A percentile compares a stretch with the other conserved stretches of the same genome.
Conservation (phyloP, 2,329 filamentous ascomycete species). For the Trichoderma semiorbis region DNA sequence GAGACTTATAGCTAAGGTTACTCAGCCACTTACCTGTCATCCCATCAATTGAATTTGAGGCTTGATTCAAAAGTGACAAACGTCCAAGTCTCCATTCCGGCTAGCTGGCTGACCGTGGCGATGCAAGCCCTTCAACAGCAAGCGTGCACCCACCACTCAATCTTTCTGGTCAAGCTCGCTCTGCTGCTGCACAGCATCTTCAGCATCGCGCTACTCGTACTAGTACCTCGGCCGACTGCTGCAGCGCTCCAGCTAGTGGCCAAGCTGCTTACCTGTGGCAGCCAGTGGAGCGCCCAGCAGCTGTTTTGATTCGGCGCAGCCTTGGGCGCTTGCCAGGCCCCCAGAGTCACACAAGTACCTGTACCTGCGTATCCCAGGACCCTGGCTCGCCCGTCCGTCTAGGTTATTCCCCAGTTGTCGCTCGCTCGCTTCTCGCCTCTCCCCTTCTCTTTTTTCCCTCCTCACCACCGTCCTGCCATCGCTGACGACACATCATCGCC, state of each 20-base stretch:
- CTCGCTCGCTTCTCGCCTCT: conserved; percentile 16
- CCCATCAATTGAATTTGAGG: not conserved
- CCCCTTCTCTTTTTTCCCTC: conserved; percentile 19
- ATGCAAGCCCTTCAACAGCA: not conserved
- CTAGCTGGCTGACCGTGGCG: not conserved
- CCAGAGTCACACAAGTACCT: not conserved
- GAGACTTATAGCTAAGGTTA: not conserved
- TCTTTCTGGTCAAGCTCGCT: not conserved
- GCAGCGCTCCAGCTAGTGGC: not conserved
- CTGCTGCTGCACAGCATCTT: not conserved
- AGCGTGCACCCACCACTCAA: not conserved
- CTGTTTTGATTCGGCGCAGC: not conserved
- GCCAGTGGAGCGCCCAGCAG: not conserved
- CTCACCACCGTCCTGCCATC: conserved; percentile 4
- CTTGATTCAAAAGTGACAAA: not conserved
- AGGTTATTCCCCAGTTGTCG: conserved; percentile 1
- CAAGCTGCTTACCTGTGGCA: not conserved
- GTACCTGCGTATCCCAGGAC: not conserved
- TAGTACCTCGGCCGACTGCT: not conserved
- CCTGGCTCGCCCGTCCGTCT: not conserved
- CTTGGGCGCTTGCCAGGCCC: not conserved
- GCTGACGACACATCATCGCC: conserved; percentile 14
- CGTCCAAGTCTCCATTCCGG: not conserved
- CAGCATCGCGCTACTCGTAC: not conserved
- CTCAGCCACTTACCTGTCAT: not conserved